Conservation (phyloP, 345 rosid genomes). For the Linum trigynum region DNA sequence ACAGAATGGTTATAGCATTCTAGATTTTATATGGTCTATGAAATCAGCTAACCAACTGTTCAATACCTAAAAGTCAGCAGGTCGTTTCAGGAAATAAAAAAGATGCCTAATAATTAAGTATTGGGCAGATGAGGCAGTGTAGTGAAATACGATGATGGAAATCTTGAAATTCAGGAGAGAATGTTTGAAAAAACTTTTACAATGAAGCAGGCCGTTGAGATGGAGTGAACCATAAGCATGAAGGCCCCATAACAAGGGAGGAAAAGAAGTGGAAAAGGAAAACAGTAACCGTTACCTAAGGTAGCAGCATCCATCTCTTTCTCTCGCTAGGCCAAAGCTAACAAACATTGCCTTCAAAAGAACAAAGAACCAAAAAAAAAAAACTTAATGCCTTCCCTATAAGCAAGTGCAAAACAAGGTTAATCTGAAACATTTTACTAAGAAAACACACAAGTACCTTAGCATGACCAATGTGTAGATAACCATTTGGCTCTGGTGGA, state of each 20-base stretch:
- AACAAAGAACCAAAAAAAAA: too few relatives aligned
- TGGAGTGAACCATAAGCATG: not conserved
- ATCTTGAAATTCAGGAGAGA: not conserved
- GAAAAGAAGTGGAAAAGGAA: not conserved
- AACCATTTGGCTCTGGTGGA: constrained; percentile 99
- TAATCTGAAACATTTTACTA: not conserved
- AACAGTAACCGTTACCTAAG: constrained; percentile 43
- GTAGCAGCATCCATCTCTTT: constrained; percentile 83
- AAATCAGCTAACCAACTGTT: too few relatives aligned
- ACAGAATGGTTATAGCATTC: too few relatives aligned
- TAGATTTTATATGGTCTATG: too few relatives aligned
- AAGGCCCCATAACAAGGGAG: not conserved
- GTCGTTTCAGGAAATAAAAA: too few relatives aligned
- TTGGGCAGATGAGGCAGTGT: too few relatives aligned
- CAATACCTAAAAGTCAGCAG: too few relatives aligned
- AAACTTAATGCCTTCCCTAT: not conserved
- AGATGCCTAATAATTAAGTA: too few relatives aligned
- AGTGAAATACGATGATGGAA: not conserved
- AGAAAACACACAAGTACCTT: constrained; percentile 40
- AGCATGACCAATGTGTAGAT: constrained; percentile 97
- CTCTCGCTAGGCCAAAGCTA: constrained; percentile 91
- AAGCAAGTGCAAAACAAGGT: not conserved
- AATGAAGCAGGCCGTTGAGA: not conserved
- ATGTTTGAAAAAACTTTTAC: not conserved
- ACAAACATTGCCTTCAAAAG: constrained; percentile 86